Conservation (phyloP, 202 grass and related monocot genomes). For the Panicum virgatum region DNA sequence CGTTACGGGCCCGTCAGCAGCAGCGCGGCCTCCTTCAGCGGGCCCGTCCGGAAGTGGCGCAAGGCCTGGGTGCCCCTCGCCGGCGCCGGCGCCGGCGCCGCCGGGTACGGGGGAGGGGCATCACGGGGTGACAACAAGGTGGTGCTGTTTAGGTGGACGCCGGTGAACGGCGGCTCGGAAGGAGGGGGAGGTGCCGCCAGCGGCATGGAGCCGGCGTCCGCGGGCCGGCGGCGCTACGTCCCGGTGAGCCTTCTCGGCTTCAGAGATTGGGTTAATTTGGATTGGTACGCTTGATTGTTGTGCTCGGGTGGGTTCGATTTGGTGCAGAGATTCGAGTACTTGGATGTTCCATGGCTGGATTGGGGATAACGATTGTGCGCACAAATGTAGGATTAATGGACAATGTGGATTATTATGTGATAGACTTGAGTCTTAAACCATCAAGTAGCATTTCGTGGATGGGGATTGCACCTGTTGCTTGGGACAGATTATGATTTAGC, state of each 20-base stretch:
- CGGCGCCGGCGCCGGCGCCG: not conserved
- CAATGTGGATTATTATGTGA: not conserved
- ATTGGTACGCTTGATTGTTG: not conserved
- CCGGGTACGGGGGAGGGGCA: slow-evolving; percentile 33
- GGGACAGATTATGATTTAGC: not conserved
- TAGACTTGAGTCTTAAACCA: not conserved
- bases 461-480: not conserved
- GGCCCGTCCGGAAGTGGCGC: slow-evolving; percentile 88
- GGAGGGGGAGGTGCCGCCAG: not conserved
- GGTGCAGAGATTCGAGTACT: not conserved
- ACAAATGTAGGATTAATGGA: not conserved
- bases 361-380: not conserved
- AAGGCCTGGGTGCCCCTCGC: slow-evolving; percentile 64
- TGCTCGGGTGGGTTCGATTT: not conserved
- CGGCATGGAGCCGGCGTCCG: slow-evolving; percentile 11
- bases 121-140: slow-evolving; percentile 50
- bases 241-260: slow-evolving; percentile 44
- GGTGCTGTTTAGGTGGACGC: slow-evolving; percentile 77
- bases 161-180: slow-evolving; percentile 57
- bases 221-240: slow-evolving; percentile 58
- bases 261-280: not conserved
- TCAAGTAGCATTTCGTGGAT: not conserved
- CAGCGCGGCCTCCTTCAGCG: slow-evolving; percentile 71
- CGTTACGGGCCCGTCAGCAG: slow-evolving; percentile 72
- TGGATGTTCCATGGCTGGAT: not conserved